phyloP scores from a whole-genome alignment of 306 rosid species.

The Geum urbanum region DNA sequence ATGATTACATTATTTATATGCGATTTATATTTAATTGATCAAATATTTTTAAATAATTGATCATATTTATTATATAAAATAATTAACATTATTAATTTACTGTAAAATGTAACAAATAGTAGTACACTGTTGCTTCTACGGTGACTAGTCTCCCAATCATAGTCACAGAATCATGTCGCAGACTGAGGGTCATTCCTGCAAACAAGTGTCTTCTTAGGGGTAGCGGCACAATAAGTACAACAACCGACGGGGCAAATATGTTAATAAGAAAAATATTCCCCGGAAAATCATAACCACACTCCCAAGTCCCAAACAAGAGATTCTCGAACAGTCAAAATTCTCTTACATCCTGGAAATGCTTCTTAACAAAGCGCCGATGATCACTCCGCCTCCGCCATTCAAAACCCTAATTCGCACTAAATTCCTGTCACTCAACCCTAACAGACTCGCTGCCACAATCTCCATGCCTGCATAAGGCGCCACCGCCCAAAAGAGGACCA shows the following conservation, averaged over 20 bases:
- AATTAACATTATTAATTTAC: too few relatives aligned
- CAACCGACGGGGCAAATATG: background rate
- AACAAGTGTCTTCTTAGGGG: too few relatives aligned
- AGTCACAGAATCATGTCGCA: background rate
- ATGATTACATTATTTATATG: too few relatives aligned
- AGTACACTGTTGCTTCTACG: too few relatives aligned
- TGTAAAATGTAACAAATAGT: too few relatives aligned
- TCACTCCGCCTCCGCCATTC: slow-evolving; percentile 13
- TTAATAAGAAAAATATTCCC: background rate
- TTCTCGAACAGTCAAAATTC: background rate
- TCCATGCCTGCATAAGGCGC: slow-evolving; percentile 44
- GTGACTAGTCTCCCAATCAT: too few relatives aligned
- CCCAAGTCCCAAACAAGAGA: background rate
- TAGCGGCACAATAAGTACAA: too few relatives aligned
- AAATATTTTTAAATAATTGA: too few relatives aligned
- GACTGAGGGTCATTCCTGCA: background rate
- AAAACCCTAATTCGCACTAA: slow-evolving; percentile 6
- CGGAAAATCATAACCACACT: slow-evolving; percentile 23
- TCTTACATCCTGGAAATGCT: slow-evolving; percentile 25
- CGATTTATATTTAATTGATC: too few relatives aligned
- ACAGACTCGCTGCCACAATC: slow-evolving; percentile 23
- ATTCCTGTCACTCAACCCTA: slow-evolving; percentile 23
- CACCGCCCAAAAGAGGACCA: slow-evolving; percentile 33
- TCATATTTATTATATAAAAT: too few relatives aligned
- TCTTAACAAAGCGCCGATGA: slow-evolving; percentile 28